Evolutionary conservation across 2,329 filamentous ascomycete genomes (phyloP).

Genomic region (Zasmidium citrigriseum): DNA sequence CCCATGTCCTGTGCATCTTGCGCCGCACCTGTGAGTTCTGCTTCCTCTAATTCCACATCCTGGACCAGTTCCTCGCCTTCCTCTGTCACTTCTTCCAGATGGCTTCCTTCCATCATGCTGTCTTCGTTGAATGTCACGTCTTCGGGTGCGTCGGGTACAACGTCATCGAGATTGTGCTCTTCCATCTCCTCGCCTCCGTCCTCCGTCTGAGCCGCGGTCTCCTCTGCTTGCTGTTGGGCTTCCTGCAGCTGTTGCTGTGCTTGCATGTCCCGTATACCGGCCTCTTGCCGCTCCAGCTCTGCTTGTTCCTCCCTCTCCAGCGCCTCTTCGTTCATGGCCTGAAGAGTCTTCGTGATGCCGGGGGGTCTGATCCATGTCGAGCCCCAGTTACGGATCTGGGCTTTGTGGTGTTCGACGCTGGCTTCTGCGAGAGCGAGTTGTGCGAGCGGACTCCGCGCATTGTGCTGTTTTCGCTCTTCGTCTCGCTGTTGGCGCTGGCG

Average conservation of each 20-base stretch:
- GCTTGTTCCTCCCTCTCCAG: conserved; percentile 85
- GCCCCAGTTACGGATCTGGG: conserved; percentile 83
- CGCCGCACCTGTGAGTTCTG: conserved; percentile 48
- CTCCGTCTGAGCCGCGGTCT: conserved; percentile 42
- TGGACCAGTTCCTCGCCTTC: conserved; percentile 43
- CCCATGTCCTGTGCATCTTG: conserved; percentile 50
- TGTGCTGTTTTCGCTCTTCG: conserved; percentile 34
- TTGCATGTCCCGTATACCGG: conserved; percentile 71
- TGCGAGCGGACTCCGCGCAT: conserved; percentile 62
- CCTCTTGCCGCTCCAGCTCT: conserved; percentile 70
- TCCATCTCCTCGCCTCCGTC: conserved; percentile 53
- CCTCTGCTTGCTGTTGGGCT: conserved; percentile 35
- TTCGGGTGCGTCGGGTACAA: conserved; percentile 66
- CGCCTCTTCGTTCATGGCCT: conserved; percentile 86
- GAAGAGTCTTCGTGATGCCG: conserved; percentile 83
- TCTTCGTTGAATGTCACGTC: conserved; percentile 51
- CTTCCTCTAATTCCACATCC: conserved; percentile 49
- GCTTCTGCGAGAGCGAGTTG: conserved; percentile 76
- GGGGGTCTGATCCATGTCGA: conserved; percentile 88
- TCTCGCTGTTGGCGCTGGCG: conserved; percentile 36
- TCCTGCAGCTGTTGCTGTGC: conserved; percentile 61
- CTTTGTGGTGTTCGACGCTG: conserved; percentile 72
- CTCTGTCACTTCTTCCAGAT: conserved; percentile 42
- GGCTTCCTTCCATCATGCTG: conserved; percentile 49
- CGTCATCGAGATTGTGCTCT: conserved; percentile 55